Conservation (phyloP, 2,329 filamentous ascomycete species). For the Aspergillus aculeatinus region DNA sequence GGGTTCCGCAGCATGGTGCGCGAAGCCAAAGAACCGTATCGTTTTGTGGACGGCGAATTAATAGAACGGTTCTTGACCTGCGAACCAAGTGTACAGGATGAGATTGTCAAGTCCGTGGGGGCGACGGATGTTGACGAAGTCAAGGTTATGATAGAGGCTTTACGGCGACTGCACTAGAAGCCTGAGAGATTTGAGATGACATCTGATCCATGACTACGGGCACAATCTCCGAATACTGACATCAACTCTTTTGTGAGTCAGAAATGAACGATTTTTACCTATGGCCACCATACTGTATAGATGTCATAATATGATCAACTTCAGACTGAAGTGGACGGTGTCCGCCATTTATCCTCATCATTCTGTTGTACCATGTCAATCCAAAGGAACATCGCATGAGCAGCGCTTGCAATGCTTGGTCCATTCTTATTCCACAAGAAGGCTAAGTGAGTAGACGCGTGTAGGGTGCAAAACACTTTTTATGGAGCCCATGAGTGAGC, state of each 20-base stretch:
- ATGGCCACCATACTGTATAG: neutral
- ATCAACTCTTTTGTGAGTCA: neutral
- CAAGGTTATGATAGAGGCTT: constrained; percentile 60
- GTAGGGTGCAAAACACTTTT: too few relatives aligned
- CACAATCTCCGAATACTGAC: too few relatives aligned
- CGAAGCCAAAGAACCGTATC: constrained; percentile 71
- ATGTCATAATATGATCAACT: neutral
- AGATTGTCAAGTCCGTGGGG: constrained; percentile 53
- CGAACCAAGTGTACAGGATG: constrained; percentile 57
- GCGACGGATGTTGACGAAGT: constrained; percentile 57
- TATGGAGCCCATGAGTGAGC: neutral
- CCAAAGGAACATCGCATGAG: neutral
- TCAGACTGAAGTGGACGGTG: neutral
- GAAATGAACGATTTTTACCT: neutral
- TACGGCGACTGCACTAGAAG: constrained; percentile 52
- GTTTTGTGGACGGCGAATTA: constrained; percentile 91
- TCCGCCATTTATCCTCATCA: neutral
- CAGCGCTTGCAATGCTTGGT: too few relatives aligned
- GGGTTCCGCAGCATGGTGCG: constrained; percentile 73
- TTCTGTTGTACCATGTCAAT: neutral
- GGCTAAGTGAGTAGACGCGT: too few relatives aligned
- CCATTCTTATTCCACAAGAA: too few relatives aligned
- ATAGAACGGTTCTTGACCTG: constrained; percentile 81
- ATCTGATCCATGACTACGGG: neutral
- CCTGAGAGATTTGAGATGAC: constrained; percentile 2